Evolutionary conservation across 2,329 filamentous ascomycete species (phyloP), one percentile per base, ranked within the genome.

Genomic region (Stromatinia cepivora): DNA sequence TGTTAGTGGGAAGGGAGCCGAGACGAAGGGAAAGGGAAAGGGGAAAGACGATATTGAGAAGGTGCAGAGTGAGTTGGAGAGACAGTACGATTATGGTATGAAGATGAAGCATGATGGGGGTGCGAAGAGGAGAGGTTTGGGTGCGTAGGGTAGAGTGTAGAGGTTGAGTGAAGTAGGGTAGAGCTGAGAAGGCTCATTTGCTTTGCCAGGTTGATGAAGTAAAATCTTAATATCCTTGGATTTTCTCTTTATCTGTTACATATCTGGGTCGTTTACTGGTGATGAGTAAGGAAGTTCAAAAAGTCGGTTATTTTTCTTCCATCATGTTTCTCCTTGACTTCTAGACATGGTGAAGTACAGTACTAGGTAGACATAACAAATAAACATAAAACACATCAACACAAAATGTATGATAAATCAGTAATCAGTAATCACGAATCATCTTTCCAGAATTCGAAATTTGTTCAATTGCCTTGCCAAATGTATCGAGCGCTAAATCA

Each of bases 31-130:
- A 5, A 66, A 69, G 53, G 69, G 69, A 36, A 69, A 70, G 42
- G 69, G 71, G 5, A 66, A 69, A 46, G 69, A 69, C 25, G 69
- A 72, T 58, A 75, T 79, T 52, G 61, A 69, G 20, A 75, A 74
- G 56, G 73, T 78, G 20, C 73, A 80, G 69, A 75, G 67, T 50
- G 79, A 80, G 57, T 72, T 81, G 45, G 79, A 80, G 71, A 75
- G 73, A 61, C 79, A 81, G 65, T 80, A 78, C 67, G 76, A 79
- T 59, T 73, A 73, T n/a, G 78, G 79, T 13, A 76, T 79, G 63
- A 76, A 75, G 50, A 76, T 80, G 76, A 80, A 79, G 74, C 75
- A 79, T 71, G 79, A 79, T 71, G 74, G 74, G 11, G 75, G 76
- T 2, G 73, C 73, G n/a, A 80, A 79, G 72, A 77, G 76, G 67